Conservation (phyloP, 163 green algal genomes). For the Volvox carteri region DNA sequence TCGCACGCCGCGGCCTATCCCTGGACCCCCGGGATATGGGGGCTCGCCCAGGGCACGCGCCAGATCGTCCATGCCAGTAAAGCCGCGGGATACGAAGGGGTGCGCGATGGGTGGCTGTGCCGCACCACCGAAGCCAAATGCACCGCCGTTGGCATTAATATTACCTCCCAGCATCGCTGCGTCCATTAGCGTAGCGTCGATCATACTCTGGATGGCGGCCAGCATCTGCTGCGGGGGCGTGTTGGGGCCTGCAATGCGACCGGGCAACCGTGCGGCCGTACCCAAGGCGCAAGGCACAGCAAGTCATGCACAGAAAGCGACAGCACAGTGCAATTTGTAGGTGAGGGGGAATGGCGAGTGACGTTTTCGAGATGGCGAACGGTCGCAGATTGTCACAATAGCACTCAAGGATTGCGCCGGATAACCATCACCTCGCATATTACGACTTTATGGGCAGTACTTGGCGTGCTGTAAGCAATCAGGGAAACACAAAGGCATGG, state of each 20-base stretch:
- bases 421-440: no score
- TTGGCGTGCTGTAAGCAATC: no score
- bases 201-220: slow-evolving; percentile 29
- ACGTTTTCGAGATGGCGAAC: no score
- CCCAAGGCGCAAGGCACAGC: no score
- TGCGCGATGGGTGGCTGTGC: neutral
- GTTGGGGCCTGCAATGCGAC: slow-evolving; percentile 14
- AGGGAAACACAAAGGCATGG: no score
- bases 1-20: slow-evolving; percentile 22
- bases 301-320: no score
- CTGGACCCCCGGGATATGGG: neutral
- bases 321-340: no score
- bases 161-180: neutral
- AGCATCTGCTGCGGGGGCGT: slow-evolving; percentile 5
- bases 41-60: neutral
- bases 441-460: no score
- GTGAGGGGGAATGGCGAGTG: no score
- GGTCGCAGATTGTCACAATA: no score
- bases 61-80: slow-evolving; percentile 32
- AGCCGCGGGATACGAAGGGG: neutral
- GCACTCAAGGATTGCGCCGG: no score
- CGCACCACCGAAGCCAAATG: neutral
- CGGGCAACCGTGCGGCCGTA: no score
- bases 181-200: slow-evolving; percentile 31
- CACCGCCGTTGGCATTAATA: neutral